Base-by-base conservation (phyloP, 1,139 yeast genomes). In the Pichia sp. region DNA sequence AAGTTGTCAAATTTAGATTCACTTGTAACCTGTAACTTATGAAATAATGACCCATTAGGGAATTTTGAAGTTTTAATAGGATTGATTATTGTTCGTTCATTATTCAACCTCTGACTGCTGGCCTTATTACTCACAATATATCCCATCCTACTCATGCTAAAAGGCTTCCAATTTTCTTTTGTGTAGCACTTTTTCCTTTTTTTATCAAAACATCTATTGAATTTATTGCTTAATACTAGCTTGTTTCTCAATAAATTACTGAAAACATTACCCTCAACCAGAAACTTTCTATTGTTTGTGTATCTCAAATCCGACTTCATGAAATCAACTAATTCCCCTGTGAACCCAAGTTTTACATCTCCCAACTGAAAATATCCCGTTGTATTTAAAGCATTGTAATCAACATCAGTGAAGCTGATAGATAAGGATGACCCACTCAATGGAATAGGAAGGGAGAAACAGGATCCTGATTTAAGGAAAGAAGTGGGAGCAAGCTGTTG, bases 231-330 rank as follows among this genome's bases (percentile, higher is more conserved):
- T n/a, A 43, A 43, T 10, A 54, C 26, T 5, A 57, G 41, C 45
- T 55, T 53, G 45, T 67, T 67, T 47, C 70, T 54, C 31, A 66
- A 46, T 11, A 67, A 51, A 47, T 66, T 66, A 52, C 61, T 60
- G 45, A 67, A 67, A 8, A 66, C 61, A 16, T 68, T 67, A 1
- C 64, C 64, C 50, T 67, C 70, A 42, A 67, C 62, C 16, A 61
- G 56, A 23, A 57, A 47, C 38, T 59, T 61, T 23, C 47, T 47
- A n/a, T 54, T 56, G 10, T 52, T 43, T 2, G 48, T 32, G 26
- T 45, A 48, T 45, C 70, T 60, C 43, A 67, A 57, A 57, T 68
- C 71, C 19, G 54, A 58, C 11, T 60, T 55, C 4, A 57, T 36
- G 48, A 67, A 67, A 54, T 68, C 67, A 6, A 67, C 59, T 8